Evolutionary conservation across 371 early-diverging fungal species (phyloP).

Genomic region (Mucor saturninus): DNA sequence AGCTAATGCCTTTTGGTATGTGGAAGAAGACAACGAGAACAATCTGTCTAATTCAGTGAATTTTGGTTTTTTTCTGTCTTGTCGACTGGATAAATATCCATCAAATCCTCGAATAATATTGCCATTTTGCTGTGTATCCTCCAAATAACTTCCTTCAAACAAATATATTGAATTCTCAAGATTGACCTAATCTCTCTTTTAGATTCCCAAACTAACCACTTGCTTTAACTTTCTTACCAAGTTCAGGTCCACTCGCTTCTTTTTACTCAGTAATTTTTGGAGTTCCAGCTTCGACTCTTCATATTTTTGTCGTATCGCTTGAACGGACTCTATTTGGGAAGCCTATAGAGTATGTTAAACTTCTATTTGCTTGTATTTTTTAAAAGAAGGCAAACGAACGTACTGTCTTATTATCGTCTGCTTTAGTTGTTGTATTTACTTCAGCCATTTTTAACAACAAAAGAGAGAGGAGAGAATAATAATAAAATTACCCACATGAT

Average conservation of each 20-base stretch:
- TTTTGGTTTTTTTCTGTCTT: constrained; percentile 60
- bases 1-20: constrained; percentile 65
- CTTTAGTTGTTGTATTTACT: no score
- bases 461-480: no score
- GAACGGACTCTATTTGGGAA: constrained; percentile 29
- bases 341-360: no score
- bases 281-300: constrained; percentile 63
- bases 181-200: constrained; percentile 34
- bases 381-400: no score
- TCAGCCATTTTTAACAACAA: no score
- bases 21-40: constrained; percentile 67
- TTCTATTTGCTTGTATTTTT: no score
- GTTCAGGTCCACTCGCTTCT: constrained; percentile 64
- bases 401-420: no score
- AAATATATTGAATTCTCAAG: constrained; percentile 77
- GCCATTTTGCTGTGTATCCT: constrained; percentile 78
- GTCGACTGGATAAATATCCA: constrained; percentile 63
- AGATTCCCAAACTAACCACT: background rate
- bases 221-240: constrained; percentile 39
- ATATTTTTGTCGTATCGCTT: constrained; percentile 59
- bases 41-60: constrained; percentile 65
- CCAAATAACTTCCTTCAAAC: constrained; percentile 81
- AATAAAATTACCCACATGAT: no score
- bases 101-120: constrained; percentile 86
- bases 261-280: constrained; percentile 56